phyloP scores from a whole-genome alignment of 2,329 filamentous ascomycete species.

The Arthrobotrys sinensis region DNA sequence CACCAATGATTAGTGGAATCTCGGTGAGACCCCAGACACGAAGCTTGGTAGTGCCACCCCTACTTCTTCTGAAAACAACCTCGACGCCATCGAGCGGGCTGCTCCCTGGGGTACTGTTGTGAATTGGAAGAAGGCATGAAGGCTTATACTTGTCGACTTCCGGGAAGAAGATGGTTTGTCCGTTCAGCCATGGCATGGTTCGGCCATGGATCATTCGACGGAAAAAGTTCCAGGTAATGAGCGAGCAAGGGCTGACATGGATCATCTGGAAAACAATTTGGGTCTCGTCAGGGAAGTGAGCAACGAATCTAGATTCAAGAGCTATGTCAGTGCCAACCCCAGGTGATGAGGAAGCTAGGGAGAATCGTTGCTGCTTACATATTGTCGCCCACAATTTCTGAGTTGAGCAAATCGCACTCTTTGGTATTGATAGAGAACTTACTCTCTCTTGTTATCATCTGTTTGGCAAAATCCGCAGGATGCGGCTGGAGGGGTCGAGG shows the following conservation, averaged over 20 bases:
- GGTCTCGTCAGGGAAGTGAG: constrained; percentile 35
- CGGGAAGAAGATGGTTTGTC: constrained; percentile 48
- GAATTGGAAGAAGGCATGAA: constrained; percentile 44
- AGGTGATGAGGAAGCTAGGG: background rate
- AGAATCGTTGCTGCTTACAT: constrained; percentile 22
- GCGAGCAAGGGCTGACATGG: constrained; percentile 23
- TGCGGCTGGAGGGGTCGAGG: background rate
- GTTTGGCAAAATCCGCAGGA: constrained; percentile 9
- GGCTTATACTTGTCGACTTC: constrained; percentile 42
- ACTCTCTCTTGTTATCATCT: constrained; percentile 46
- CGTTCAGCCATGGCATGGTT: constrained; percentile 55
- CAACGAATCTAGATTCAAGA: constrained; percentile 29
- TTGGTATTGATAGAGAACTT: constrained; percentile 8
- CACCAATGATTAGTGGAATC: constrained; percentile 52
- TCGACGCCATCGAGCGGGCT: constrained; percentile 24
- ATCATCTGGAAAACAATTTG: constrained; percentile 46
- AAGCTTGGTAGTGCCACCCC: constrained; percentile 9
- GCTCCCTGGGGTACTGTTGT: background rate
- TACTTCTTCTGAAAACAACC: constrained; percentile 27
- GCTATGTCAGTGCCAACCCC: background rate
- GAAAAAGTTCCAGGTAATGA: constrained; percentile 45
- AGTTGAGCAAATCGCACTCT: constrained; percentile 28
- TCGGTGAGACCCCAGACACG: constrained; percentile 51
- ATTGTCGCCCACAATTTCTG: constrained; percentile 42
- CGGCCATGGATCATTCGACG: constrained; percentile 35